phyloP scores from a whole-genome alignment of 768 basidiomycete genomes.

The Grammothele lineata region DNA sequence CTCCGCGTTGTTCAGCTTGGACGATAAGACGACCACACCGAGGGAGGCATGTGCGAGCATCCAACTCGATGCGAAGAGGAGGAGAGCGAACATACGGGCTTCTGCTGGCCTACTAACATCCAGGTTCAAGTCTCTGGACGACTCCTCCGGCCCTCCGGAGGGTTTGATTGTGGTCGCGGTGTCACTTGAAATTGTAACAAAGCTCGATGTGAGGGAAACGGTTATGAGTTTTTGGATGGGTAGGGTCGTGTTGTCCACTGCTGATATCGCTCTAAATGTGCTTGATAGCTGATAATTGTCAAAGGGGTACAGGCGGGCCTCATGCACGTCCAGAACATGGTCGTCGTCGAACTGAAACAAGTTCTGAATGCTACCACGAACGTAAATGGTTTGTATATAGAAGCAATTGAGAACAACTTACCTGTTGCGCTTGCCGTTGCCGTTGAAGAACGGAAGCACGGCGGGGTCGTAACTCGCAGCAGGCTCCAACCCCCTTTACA shows the following conservation, averaged over 20 bases:
- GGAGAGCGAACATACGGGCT: slow-evolving; percentile 39
- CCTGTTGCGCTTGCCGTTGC: slow-evolving; percentile 41
- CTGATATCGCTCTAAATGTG: slow-evolving; percentile 39
- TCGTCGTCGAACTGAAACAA: slow-evolving; percentile 55
- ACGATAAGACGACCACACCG: slow-evolving; percentile 41
- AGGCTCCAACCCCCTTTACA: slow-evolving; percentile 24
- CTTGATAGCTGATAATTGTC: slow-evolving; percentile 49
- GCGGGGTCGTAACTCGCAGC: slow-evolving; percentile 42
- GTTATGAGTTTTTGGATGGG: slow-evolving; percentile 42
- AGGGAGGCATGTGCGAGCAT: slow-evolving; percentile 49
- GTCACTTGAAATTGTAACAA: slow-evolving; percentile 39
- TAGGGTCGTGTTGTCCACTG: slow-evolving; percentile 30
- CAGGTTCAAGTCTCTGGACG: slow-evolving; percentile 44
- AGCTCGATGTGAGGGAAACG: slow-evolving; percentile 43
- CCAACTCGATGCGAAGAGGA: slow-evolving; percentile 49
- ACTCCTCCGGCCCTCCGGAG: slow-evolving; percentile 19
- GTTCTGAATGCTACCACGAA: slow-evolving; percentile 44
- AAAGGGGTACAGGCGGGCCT: slow-evolving; percentile 53
- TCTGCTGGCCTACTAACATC: slow-evolving; percentile 40
- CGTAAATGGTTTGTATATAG: neutral
- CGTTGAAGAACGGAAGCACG: slow-evolving; percentile 39
- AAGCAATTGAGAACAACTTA: too few relatives aligned
- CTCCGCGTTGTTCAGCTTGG: slow-evolving; percentile 28
- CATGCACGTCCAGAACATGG: slow-evolving; percentile 51
- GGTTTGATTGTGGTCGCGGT: slow-evolving; percentile 32